Percentiles rank a stretch among this genome's conserved stretches.
phyloP scores from a whole-genome alignment of 176 grass and related monocot genomes.

The Lolium rigidum region DNA sequence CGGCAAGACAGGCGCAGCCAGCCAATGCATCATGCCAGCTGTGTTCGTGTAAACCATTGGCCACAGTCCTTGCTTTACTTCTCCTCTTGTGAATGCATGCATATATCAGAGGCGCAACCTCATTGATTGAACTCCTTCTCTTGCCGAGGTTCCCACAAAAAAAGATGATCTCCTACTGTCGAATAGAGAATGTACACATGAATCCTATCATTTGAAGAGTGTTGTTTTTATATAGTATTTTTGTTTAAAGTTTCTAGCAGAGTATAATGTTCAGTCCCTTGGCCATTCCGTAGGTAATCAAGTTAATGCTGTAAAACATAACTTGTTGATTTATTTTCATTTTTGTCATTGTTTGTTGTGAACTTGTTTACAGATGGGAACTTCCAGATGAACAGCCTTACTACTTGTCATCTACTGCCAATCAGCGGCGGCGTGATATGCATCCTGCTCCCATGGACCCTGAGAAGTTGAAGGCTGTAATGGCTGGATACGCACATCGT shows the following conservation, averaged over 20 bases:
- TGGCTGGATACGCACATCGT: constrained; percentile 75
- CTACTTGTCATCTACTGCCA: constrained; percentile 77
- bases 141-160: too few species aligned
- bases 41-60: too few species aligned
- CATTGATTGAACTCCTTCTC: too few species aligned
- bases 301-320: background rate
- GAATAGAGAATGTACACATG: background rate
- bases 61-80: too few species aligned
- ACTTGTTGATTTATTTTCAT: constrained; percentile 17
- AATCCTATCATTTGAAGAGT: background rate
- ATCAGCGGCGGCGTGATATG: constrained; percentile 68
- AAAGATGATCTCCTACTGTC: too few species aligned
- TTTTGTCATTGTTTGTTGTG: background rate
- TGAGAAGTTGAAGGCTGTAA: constrained; percentile 78
- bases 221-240: background rate
- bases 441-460: constrained; percentile 63
- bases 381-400: constrained; percentile 67
- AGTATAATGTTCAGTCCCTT: background rate
- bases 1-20: too few species aligned
- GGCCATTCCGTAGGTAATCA: background rate
- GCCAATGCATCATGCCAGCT: too few species aligned
- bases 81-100: too few species aligned
- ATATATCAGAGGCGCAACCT: too few species aligned
- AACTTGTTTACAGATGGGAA: constrained; percentile 71
- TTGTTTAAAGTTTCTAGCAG: background rate